These are phyloP conservation scores for Xylaria intraflava DNA, from an alignment of 495 filamentous ascomycete genomes.

Conservation along the genomic window DNA sequence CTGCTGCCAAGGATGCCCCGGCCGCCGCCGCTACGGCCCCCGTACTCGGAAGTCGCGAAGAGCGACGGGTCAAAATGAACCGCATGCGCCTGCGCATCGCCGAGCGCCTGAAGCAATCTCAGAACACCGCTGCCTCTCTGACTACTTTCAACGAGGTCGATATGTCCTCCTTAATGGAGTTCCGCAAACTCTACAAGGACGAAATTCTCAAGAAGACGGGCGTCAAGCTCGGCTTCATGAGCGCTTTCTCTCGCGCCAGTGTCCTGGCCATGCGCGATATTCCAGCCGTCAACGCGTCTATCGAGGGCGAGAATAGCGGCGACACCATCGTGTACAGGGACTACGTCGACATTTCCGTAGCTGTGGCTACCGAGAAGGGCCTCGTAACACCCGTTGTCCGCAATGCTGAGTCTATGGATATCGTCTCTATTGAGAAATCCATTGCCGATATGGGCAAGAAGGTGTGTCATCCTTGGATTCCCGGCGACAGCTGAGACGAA, in stretches of 20 bases:
- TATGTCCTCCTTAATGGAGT: conserved; percentile 96
- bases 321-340: conserved; percentile 98
- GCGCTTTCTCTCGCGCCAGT: conserved; percentile 87
- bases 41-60: conserved; percentile 69
- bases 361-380: conserved; percentile 95
- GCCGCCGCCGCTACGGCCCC: conserved; percentile 27
- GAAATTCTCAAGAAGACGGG: conserved; percentile 92
- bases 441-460: conserved; percentile 96
- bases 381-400: conserved; percentile 94
- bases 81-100: conserved; percentile 96
- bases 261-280: conserved; percentile 91
- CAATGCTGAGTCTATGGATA: conserved; percentile 80
- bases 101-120: conserved; percentile 96
- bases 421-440: conserved; percentile 81
- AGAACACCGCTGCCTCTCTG: conserved; percentile 95
- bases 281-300: conserved; percentile 94
- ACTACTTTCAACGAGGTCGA: conserved; percentile 99
- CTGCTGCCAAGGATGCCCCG: conserved; percentile 31
- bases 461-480: conserved; percentile 36
- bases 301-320: conserved; percentile 88
- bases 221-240: conserved; percentile 98
- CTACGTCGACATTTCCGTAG: conserved; percentile 96
- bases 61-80: conserved; percentile 98
- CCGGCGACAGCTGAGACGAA: background rate
- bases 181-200: conserved; percentile 95